Base-by-base conservation (phyloP, 179 eudicot species). In the Dionaea muscipula region DNA sequence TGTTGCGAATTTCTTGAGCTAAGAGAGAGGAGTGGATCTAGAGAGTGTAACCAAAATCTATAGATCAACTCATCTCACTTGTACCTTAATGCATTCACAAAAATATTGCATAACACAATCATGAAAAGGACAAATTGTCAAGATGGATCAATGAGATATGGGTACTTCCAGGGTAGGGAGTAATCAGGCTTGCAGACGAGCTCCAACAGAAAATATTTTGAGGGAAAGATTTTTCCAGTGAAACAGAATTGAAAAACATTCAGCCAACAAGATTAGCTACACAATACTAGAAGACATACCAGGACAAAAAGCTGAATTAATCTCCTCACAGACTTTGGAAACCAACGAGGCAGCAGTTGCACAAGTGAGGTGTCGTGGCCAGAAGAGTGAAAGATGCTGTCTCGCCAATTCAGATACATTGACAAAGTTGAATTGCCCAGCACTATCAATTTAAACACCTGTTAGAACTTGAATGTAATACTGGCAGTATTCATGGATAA, bases 301-400 rank as follows among this genome's bases (percentile, higher is more conserved):
- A 86, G 94, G 47, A 91, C 86, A 81, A 80, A 87, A 59, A 91
- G 88, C 72, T 91, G 94, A 75, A 87, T 64, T 54, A 91, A 66
- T 75, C 96, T 82, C 69, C 93, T 73, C 26, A 87, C 70, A 65
- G 76, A 73, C 76, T 81, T 84, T 14, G 91, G 80, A 69, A 87
- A 87, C 98, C 98, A 91, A 75, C 74, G 72, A 15, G 98, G 98
- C 49, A 91, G 85, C 94, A 91, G 84, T 73, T 87, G 95, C 51
- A 82, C 63, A 52, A 91, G 83, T 67, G 98, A 84, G 44, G 98
- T 79, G 61, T 91, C 98, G 57, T 63, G 79, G 52, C 83, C 93
- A 71, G 94, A 75, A 57, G 98, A 91, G 67, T 69, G 74, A 61
- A 91, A 91, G 62, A 87, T 65, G 56, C 65, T 75, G 60, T 84